A percentile compares a stretch with the other conserved stretches of the same genome.
These are phyloP conservation scores for Exophiala viscosa DNA, from an alignment of 2,329 filamentous ascomycete species.

Conservation along the genomic window DNA sequence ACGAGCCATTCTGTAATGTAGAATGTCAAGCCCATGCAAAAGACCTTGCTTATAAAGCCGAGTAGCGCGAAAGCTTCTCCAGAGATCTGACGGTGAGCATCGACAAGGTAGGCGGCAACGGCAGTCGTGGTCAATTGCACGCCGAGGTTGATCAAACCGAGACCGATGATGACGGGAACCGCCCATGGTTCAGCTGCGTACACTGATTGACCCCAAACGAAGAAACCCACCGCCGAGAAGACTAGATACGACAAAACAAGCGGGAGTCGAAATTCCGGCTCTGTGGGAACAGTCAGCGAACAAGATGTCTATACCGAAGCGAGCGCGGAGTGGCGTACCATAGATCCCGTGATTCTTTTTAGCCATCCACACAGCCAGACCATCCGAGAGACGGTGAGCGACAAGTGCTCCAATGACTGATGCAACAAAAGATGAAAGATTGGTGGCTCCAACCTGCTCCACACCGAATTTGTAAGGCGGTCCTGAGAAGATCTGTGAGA, in stretches of 20 bases:
- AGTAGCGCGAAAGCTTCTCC: constrained; percentile 1
- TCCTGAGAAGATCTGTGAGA: constrained; percentile 29
- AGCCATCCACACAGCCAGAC: neutral
- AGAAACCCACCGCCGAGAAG: neutral
- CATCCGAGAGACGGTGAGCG: neutral
- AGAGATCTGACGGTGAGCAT: neutral
- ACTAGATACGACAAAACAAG: neutral
- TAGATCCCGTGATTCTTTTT: neutral
- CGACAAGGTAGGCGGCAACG: neutral
- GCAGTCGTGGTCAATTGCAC: neutral
- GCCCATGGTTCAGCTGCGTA: neutral
- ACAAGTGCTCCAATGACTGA: neutral
- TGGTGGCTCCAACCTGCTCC: constrained; percentile 34
- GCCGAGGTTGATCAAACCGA: neutral
- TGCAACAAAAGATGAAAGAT: constrained; percentile 21
- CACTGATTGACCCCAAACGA: neutral
- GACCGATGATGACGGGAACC: neutral
- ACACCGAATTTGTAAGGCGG: constrained; percentile 32
- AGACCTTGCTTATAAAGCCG: neutral
- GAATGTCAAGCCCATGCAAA: neutral
- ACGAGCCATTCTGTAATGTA: neutral
- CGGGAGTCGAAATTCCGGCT: neutral
- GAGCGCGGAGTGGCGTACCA: neutral
- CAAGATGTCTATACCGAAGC: too few species aligned
- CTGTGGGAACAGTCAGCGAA: neutral